Percentiles rank a stretch among this genome's conserved stretches.
Evolutionary conservation across 345 rosid species (phyloP).

Genomic region (Erodium maritimum): DNA sequence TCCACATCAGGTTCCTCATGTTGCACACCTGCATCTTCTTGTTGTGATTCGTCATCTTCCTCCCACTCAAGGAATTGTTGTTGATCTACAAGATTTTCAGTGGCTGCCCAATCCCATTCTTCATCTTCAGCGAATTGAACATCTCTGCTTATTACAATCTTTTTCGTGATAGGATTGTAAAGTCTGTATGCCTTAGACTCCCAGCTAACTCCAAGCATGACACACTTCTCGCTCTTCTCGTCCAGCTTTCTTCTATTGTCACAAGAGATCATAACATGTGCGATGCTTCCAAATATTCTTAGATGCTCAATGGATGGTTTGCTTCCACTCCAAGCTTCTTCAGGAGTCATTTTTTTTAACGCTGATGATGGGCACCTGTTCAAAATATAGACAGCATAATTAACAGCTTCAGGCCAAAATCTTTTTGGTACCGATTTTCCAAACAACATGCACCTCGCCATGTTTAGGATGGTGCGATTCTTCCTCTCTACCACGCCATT

Average conservation of each 20-base stretch:
- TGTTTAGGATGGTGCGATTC: too few species aligned
- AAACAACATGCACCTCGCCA: background rate
- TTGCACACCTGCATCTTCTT: too few species aligned
- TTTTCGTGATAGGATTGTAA: background rate
- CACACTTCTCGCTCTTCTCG: constrained; percentile 1
- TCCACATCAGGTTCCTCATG: too few species aligned
- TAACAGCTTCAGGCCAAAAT: too few species aligned
- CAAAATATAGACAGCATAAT: too few species aligned
- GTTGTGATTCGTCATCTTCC: too few species aligned
- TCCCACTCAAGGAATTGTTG: too few species aligned
- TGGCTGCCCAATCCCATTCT: background rate
- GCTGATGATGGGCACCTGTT: too few species aligned
- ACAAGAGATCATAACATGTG: background rate
- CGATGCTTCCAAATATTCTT: background rate
- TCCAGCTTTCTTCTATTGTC: background rate
- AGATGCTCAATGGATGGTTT: background rate
- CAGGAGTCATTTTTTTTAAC: too few species aligned
- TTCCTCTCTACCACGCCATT: too few species aligned
- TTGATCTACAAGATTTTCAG: background rate
- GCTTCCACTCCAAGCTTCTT: too few species aligned
- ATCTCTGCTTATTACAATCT: constrained; percentile 2
- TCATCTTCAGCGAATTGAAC: background rate
- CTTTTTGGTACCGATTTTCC: too few species aligned
- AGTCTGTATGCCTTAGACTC: background rate
- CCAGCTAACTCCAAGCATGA: background rate